These are phyloP conservation scores for Lunasporangiospora selenospora DNA, from an alignment of 192 early-diverging fungal genomes.

Conservation along the genomic window DNA sequence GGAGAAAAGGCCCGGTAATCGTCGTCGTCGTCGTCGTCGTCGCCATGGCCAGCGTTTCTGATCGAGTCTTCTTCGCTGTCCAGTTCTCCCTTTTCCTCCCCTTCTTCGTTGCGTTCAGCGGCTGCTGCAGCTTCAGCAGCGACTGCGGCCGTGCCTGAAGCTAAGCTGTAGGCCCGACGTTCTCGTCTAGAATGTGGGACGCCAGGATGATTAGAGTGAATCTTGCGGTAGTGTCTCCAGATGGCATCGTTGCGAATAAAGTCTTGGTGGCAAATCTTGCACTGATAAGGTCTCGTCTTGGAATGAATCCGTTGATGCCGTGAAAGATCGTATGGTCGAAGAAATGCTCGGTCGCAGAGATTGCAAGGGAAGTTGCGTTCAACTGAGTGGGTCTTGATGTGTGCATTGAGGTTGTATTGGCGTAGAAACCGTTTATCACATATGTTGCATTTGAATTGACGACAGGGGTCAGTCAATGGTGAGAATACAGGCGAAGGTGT, in stretches of 20 bases:
- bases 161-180: too few relatives aligned
- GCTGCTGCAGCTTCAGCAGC: not conserved
- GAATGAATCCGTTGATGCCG: conserved; percentile 81
- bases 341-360: conserved; percentile 6
- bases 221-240: conserved; percentile 73
- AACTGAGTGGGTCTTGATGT: conserved; percentile 20
- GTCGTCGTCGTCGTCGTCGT: too few relatives aligned
- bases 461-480: not conserved
- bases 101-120: not conserved
- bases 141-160: too few relatives aligned
- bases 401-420: conserved; percentile 45
- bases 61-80: not conserved
- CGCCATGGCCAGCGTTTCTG: too few relatives aligned
- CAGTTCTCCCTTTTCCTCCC: not conserved
- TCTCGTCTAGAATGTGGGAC: conserved; percentile 23
- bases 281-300: conserved; percentile 73
- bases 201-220: conserved; percentile 27
- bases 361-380: conserved; percentile 14
- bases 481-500: not conserved
- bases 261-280: conserved; percentile 66
- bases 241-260: conserved; percentile 84
- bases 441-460: conserved; percentile 14
- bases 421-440: conserved; percentile 28
- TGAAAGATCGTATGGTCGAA: conserved; percentile 66
- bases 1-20: too few relatives aligned